phyloP scores from a whole-genome alignment of 495 filamentous ascomycete species.

The Trichoderma virens region DNA sequence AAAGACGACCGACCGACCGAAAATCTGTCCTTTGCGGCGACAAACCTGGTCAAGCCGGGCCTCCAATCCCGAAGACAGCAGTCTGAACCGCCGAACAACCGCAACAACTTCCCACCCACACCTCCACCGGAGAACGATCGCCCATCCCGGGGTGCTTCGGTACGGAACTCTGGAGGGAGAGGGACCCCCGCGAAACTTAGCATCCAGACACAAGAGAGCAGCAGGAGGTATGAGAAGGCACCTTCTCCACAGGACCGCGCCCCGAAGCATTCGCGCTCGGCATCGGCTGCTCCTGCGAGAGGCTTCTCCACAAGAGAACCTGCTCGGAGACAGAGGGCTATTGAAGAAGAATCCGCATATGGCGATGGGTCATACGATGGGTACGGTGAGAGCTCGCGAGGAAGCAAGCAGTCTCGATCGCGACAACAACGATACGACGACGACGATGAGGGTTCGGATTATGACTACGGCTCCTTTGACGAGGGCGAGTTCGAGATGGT shows the following conservation, averaged over 20 bases:
- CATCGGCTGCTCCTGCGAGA: constrained; percentile 30
- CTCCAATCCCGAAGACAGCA: constrained; percentile 73
- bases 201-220: constrained; percentile 40
- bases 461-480: constrained; percentile 59
- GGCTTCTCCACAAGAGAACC: constrained; percentile 26
- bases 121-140: constrained; percentile 84
- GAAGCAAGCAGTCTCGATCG: constrained; percentile 26
- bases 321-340: constrained; percentile 21
- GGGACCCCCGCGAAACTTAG: constrained; percentile 46
- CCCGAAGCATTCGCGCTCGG: constrained; percentile 27
- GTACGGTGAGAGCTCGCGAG: constrained; percentile 41
- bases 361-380: constrained; percentile 64
- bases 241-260: constrained; percentile 37
- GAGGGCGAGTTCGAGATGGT: constrained; percentile 85
- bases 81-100: constrained; percentile 67
- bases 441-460: constrained; percentile 62
- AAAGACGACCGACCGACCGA: constrained; percentile 70
- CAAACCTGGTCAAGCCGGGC: constrained; percentile 81
- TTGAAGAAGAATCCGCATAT: constrained; percentile 54
- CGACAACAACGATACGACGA: constrained; percentile 55
- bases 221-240: constrained; percentile 41
- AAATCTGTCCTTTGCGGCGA: constrained; percentile 80
- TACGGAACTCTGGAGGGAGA: constrained; percentile 39
- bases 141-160: constrained; percentile 42
- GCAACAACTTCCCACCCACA: constrained; percentile 85